Base-by-base conservation (phyloP, 257 asterid species). In the Penstemon davidsonii region DNA sequence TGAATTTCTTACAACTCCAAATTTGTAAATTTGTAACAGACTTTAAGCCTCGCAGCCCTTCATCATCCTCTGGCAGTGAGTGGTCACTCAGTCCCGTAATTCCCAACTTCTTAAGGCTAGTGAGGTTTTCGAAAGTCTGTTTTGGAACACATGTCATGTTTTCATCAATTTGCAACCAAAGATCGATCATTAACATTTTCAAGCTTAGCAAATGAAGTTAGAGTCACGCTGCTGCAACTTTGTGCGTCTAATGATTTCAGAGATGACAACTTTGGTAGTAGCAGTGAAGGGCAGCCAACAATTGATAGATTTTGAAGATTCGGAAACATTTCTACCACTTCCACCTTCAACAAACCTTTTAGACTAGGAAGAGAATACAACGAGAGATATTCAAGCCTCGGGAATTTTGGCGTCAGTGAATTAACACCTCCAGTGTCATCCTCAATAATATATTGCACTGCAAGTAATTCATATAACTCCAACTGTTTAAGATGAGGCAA, bases 101-200 rank as follows among this genome's bases (percentile, higher is more conserved):
- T 2, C 2, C 2, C 33, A 25, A 25, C 1, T 25, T 1, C 33
- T 25, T 2, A 1, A 25, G 33, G 33, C 33, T 25, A 15, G 54
- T 60, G 57, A 71, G 64, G 12, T 53, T 60, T 1, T 61, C 62
- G 25, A 65, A 41, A 39, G 7, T 3, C 53, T 72, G 53, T 38
- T 45, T 45, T 2, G 70, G 73, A 19, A 70, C 44, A 60, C 47
- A 45, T 13, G 19, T 60, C 50, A 51, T 19, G 45, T 64, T 59
- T n/a, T 76, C 5, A 13, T 44, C 66, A 52, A 59, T 33, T 6
- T 2, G 1, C 66, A 71, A 41, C 4, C 4, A 0, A 0, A 44
- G 77, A 33, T 4, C 4, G 77, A 33, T 4, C 4, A 15, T 6
- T 71, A 61, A 74, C 65, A 58, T 25, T 61, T 12, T 61, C 68